Base-by-base conservation (phyloP, 768 basidiomycete species). In the Phlegmacium glaucopus region DNA sequence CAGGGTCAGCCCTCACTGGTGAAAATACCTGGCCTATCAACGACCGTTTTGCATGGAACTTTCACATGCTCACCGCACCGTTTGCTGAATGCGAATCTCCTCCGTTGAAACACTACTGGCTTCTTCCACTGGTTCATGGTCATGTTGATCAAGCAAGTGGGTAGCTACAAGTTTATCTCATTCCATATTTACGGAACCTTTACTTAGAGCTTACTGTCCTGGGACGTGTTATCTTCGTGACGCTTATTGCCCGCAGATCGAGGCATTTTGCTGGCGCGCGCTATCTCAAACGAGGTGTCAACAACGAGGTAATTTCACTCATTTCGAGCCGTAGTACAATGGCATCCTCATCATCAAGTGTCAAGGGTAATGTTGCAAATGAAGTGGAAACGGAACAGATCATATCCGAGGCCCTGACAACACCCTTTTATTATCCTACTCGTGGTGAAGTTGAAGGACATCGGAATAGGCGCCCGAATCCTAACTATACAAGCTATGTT, bases 311-410 rank as follows among this genome's bases (percentile, higher is more conserved):
- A 39, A 22, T 66, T 48, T 17, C 4, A 11, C 11, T 12, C n/a
- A 25, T 30, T 13, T 34, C 35, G 26, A 16, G 25, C 27, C 51
- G 15, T 16, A 4, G 28, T 8, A 49, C 27, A 13, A 27, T 49
- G 17, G 25, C 16, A 32, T 17, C 9, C 8, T 29, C 15, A n/a
- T 51, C n/a, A n/a, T n/a, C n/a, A n/a, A n/a, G n/a, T n/a, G n/a
- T n/a, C n/a, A n/a, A 96, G 93, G 96, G 96, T 3, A 92, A 94
- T 61, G 95, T 98, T 9, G 95, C 95, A 3, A 99, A 99, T 61
- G 96, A 98, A 65, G 96, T 99, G 2, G 96, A 99, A 68, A 96
- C 94, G 0, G 96, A 99, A 63, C 96, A 99, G 60, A 95, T 99
- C 42, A 91, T 95, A 0, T 88, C 86, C 7, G 94, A 95, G 60